Conservation (phyloP, 768 basidiomycete genomes). For the Tulasnella sp. region DNA sequence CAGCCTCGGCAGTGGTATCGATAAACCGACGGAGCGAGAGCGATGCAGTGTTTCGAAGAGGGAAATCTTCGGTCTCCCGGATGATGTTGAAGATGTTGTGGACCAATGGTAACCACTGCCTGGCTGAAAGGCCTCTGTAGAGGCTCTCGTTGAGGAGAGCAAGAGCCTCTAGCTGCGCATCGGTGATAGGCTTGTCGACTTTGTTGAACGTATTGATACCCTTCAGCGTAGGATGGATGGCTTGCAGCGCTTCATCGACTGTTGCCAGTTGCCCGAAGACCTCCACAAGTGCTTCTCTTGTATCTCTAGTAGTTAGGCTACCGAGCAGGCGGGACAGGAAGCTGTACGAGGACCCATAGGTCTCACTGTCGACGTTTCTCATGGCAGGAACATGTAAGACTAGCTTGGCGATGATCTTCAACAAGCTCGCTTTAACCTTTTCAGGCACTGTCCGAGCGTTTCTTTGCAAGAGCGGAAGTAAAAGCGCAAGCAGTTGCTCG, state of each 20-base stretch:
- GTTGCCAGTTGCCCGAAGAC: constrained; percentile 51
- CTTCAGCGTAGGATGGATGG: constrained; percentile 49
- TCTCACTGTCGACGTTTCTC: constrained; percentile 36
- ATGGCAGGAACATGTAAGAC: constrained; percentile 63
- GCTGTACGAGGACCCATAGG: constrained; percentile 49
- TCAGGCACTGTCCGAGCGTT: constrained; percentile 72
- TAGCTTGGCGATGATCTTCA: constrained; percentile 59
- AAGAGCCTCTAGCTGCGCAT: constrained; percentile 72
- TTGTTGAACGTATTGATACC: constrained; percentile 75
- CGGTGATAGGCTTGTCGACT: constrained; percentile 89
- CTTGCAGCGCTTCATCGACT: constrained; percentile 41
- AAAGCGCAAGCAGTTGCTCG: constrained; percentile 57
- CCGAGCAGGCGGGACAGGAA: constrained; percentile 74
- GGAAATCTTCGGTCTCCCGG: constrained; percentile 82
- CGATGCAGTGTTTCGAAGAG: constrained; percentile 74
- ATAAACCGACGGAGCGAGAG: constrained; percentile 71
- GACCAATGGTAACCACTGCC: constrained; percentile 73
- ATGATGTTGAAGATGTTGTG: constrained; percentile 79
- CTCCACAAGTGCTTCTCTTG: constrained; percentile 59
- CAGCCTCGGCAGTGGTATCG: constrained; percentile 41
- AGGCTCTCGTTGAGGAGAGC: constrained; percentile 59
- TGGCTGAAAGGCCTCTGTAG: constrained; percentile 41
- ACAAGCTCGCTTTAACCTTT: constrained; percentile 73
- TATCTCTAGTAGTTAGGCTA: constrained; percentile 58
- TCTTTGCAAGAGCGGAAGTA: constrained; percentile 72